Percentiles rank a stretch among this genome's conserved stretches.
These are phyloP conservation scores for Ascomycota sp. DNA, from an alignment of 2,329 filamentous ascomycete species.

Conservation along the genomic window DNA sequence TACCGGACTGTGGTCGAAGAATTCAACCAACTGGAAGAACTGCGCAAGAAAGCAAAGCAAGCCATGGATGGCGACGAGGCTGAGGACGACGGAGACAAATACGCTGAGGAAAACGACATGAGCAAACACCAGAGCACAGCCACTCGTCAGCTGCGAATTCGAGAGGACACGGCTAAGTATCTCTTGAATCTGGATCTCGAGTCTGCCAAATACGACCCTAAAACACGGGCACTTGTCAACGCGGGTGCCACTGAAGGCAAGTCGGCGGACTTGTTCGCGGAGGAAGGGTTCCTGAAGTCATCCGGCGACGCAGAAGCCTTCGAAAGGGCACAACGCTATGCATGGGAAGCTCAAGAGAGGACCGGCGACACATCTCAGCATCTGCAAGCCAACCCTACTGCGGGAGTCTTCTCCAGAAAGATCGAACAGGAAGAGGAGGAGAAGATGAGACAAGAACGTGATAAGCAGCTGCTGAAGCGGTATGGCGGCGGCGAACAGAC, in stretches of 20 bases:
- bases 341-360: constrained; percentile 85
- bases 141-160: constrained; percentile 70
- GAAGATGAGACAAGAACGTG: constrained; percentile 41
- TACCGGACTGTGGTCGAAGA: constrained; percentile 75
- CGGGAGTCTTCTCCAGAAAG: constrained; percentile 64
- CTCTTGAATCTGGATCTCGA: constrained; percentile 84
- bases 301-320: constrained; percentile 87
- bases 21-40: constrained; percentile 63
- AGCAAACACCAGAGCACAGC: constrained; percentile 77
- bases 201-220: constrained; percentile 92
- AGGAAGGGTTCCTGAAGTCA: constrained; percentile 74
- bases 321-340: constrained; percentile 68
- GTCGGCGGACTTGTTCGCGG: constrained; percentile 63
- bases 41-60: constrained; percentile 34
- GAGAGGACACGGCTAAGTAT: constrained; percentile 95
- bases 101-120: constrained; percentile 93
- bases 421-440: constrained; percentile 56
- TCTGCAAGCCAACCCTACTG: constrained; percentile 88
- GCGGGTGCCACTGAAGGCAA: constrained; percentile 59
- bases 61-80: constrained; percentile 19
- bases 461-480: constrained; percentile 52
- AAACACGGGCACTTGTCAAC: constrained; percentile 78
- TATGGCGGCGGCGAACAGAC: constrained; percentile 49
- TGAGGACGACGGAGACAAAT: constrained; percentile 43
- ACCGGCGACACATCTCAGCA: constrained; percentile 61